Percentiles rank a stretch among this genome's conserved stretches.
These are phyloP conservation scores for Aspergillus steynii DNA, from an alignment of 495 filamentous ascomycete genomes.

Conservation along the genomic window DNA sequence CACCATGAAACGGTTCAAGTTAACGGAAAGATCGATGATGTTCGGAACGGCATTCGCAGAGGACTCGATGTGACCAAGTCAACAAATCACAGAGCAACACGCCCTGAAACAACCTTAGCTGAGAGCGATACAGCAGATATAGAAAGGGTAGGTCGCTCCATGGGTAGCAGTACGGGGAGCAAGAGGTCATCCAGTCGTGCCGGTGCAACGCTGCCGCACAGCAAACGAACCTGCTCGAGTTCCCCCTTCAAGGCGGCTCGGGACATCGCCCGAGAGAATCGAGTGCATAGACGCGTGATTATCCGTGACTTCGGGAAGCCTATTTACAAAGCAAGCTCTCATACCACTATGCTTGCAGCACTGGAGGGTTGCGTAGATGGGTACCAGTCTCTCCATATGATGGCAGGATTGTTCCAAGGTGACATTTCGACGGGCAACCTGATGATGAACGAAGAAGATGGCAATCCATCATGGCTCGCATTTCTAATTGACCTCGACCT, in stretches of 20 bases:
- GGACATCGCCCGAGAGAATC: conserved; percentile 21
- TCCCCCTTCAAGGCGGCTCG: neutral
- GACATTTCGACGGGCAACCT: conserved; percentile 44
- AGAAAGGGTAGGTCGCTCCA: neutral
- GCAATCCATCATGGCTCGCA: conserved; percentile 25
- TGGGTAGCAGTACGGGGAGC: neutral
- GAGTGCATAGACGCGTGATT: conserved; percentile 43
- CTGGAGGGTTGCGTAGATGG: conserved; percentile 41
- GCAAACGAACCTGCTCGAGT: conserved; percentile 9
- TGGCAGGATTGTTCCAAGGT: conserved; percentile 27
- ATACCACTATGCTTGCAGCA: conserved; percentile 32
- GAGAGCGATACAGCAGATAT: neutral
- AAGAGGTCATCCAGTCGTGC: neutral
- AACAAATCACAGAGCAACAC: neutral
- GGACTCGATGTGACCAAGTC: neutral
- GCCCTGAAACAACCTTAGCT: neutral
- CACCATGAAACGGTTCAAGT: conserved; percentile 29
- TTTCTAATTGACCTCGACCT: conserved; percentile 41
- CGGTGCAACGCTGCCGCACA: neutral
- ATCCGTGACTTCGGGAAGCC: conserved; percentile 39
- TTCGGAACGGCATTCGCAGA: neutral
- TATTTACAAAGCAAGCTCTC: conserved; percentile 44
- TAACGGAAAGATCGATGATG: conserved; percentile 26
- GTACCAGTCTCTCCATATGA: conserved; percentile 32
- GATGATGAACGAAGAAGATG: conserved; percentile 35